phyloP scores from a whole-genome alignment of 2,329 filamentous ascomycete species.

The Ceratocystis ficicola region DNA sequence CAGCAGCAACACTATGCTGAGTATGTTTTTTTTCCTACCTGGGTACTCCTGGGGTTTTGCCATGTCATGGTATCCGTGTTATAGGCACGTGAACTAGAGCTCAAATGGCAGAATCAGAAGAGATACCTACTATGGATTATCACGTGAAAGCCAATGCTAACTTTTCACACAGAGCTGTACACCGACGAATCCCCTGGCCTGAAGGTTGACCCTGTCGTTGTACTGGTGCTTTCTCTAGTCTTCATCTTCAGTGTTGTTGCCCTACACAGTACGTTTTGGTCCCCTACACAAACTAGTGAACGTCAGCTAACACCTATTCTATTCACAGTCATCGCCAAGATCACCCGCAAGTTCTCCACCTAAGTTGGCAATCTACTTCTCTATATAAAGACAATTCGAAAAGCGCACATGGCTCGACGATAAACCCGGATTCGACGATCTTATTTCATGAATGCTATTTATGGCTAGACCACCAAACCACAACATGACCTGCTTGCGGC shows the following conservation, averaged over 20 bases:
- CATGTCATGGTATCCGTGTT: neutral
- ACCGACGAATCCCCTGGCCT: slow-evolving; percentile 95
- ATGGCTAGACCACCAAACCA: neutral
- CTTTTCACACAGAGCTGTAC: slow-evolving; percentile 57
- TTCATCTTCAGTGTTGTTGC: slow-evolving; percentile 99
- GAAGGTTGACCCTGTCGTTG: slow-evolving; percentile 95
- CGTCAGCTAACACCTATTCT: slow-evolving; percentile 23
- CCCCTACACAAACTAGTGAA: neutral
- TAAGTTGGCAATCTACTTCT: slow-evolving; percentile 29
- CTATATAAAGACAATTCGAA: neutral
- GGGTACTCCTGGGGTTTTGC: neutral
- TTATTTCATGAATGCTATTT: neutral
- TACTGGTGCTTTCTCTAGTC: slow-evolving; percentile 87
- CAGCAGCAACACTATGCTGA: slow-evolving; percentile 96
- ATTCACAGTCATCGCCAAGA: slow-evolving; percentile 74
- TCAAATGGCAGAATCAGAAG: neutral
- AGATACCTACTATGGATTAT: neutral
- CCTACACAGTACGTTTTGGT: slow-evolving; percentile 66
- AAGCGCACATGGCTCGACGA: neutral
- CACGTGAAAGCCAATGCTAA: slow-evolving; percentile 1
- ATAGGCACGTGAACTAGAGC: neutral
- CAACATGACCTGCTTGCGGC: neutral
- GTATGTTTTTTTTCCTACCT: slow-evolving; percentile 42
- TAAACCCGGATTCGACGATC: neutral
- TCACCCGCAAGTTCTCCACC: slow-evolving; percentile 75